Evolutionary conservation across 495 filamentous ascomycete genomes (phyloP), one percentile per base, ranked within the genome.

Genomic region (Podospora comata): DNA sequence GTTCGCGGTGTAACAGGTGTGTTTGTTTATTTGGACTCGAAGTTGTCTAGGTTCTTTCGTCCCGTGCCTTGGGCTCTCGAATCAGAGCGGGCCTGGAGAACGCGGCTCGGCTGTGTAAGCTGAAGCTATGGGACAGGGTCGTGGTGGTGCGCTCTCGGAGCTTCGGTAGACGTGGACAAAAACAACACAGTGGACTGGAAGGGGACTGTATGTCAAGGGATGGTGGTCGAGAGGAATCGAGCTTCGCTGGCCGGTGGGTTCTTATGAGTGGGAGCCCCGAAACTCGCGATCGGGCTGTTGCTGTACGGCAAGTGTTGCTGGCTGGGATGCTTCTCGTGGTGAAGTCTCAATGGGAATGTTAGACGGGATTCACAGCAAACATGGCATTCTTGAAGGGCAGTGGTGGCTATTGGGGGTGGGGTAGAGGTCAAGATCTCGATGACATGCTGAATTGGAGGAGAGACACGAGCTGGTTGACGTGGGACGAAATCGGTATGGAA

Each of bases 361-460:
- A 71, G 70, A 71, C 70, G 69, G 65, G 64, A 69, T 69, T 71
- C 62, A 67, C 65, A 62, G 65, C 70, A 62, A 69, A 68, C 72
- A 75, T 75, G 75, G 72, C 73, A 72, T 74, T 77, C 71, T 73
- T 67, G 70, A 68, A 48, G 39, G 13, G 39, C 39, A 48, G 70
- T 67, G 67, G 66, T 68, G 68, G 69, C 64, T 60, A 66, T 63
- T 72, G 69, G 60, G 69, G 67, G 70, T 68, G 75, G 76, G 72
- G 75, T 71, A 70, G 68, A 28, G 67, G 71, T 58, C 67, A 60
- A 71, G 75, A 73, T 77, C 73, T 75, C 71, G 75, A 78, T 78
- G 76, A 76, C 75, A 75, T 75, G 70, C 70, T 58, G 68, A 62
- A 73, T 68, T 68, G 61, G 67, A 67, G 59, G 67, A 65, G 65